phyloP scores from a whole-genome alignment of 1,139 yeast species.

The Suhomyces choctaworum region DNA sequence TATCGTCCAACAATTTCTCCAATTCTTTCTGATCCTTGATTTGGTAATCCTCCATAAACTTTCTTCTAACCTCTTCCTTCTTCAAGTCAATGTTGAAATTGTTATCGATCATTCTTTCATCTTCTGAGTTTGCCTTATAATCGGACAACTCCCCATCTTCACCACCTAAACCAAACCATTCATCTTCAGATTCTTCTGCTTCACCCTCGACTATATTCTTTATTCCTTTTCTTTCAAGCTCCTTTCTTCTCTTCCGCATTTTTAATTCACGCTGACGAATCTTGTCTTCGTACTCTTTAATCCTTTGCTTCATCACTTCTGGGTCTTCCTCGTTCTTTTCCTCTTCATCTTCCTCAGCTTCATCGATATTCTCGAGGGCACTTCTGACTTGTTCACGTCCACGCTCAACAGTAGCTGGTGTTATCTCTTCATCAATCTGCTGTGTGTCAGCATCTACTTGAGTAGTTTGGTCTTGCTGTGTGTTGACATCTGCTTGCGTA shows the following conservation, averaged over 20 bases:
- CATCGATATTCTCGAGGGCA: conserved; percentile 14
- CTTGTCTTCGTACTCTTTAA: conserved; percentile 39
- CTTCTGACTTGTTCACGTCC: conserved; percentile 25
- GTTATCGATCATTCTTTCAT: conserved; percentile 83
- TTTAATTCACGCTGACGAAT: conserved; percentile 41
- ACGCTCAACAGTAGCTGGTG: conserved; percentile 26
- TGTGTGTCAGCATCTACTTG: conserved; percentile 17
- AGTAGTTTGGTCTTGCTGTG: conserved; percentile 10
- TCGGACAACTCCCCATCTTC: conserved; percentile 70
- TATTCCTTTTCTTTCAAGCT: conserved; percentile 52
- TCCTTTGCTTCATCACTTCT: conserved; percentile 31
- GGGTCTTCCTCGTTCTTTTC: conserved; percentile 25
- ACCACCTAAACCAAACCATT: conserved; percentile 92
- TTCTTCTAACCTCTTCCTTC: conserved; percentile 58
- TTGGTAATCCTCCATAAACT: conserved; percentile 67
- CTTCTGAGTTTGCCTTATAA: conserved; percentile 70
- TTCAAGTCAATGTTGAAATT: conserved; percentile 58
- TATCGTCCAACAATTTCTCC: conserved; percentile 74
- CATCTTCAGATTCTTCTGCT: conserved; percentile 96
- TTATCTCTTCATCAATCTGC: conserved; percentile 18
- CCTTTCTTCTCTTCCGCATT: conserved; percentile 43
- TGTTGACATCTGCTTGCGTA: conserved; percentile 8
- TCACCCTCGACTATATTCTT: conserved; percentile 70
- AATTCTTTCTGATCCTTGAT: conserved; percentile 70
- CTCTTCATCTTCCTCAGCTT: conserved; percentile 19